Base-by-base conservation (phyloP, 1,284 basidiomycete genomes). In the Cryptococcus hybrid region DNA sequence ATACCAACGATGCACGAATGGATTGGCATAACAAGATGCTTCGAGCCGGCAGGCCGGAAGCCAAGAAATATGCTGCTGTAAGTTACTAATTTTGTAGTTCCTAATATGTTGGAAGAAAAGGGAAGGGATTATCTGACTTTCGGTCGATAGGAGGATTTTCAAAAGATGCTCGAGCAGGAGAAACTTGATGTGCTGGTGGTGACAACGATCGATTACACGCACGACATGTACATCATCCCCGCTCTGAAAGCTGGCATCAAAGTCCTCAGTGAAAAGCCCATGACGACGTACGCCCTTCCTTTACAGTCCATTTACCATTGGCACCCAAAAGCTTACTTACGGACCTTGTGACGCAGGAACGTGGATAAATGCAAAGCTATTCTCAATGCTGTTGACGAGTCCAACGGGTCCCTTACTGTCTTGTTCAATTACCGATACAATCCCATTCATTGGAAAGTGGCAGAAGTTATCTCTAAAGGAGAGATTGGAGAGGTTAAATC, bases 191-290 rank as follows among this genome's bases (percentile, higher is more conserved):
- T 79, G 5, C 67, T 83, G 3, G 82, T 84, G 7, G 77, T 84
- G 5, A 84, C 82, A n/a, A 83, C 82, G 48, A 75, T 84, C 36
- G 83, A 84, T 66, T 79, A 80, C 5, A 73, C 81, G 47, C 83
- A 84, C 61, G 80, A 83, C 67, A 47, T 72, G 53, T 84, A 82
- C 67, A 84, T 84, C 59, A 62, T 75, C 36, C 73, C 75, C 1
- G 75, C 73, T 7, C 50, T 77, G 6, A 60, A 71, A 51, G 54
- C 56, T 15, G 72, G 75, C n/a, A 68, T 77, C 59, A 64, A 65
- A 24, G 82, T 84, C 5, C 62, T 84, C 40, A 82, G 82, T 7
- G 83, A 84, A 69, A 84, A 84, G 67, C 83, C 82, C 0, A 83
- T 84, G 82, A 83, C 82, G 0, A 84, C 82, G 67, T 73, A 57